Percentiles rank a stretch among this genome's conserved stretches.
Conservation (phyloP, 2,329 filamentous ascomycete genomes). For the Pseudopyricularia cyperi region DNA sequence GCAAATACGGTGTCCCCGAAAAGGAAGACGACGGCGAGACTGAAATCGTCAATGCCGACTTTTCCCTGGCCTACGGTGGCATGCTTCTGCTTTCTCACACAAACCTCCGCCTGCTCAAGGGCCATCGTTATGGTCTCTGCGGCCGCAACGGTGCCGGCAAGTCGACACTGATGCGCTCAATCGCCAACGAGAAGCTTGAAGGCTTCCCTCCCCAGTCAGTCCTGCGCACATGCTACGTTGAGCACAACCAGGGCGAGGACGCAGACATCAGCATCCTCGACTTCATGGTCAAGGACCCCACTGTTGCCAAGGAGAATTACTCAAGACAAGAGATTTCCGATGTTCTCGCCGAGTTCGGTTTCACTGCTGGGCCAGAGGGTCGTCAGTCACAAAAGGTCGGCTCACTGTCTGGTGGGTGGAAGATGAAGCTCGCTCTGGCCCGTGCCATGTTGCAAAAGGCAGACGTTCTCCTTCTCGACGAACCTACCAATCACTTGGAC, state of each 20-base stretch:
- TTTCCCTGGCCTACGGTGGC: conserved; percentile 93
- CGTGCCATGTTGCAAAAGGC: conserved; percentile 93
- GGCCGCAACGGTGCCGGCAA: conserved; percentile 96
- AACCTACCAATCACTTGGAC: conserved; percentile 97
- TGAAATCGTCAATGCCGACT: conserved; percentile 95
- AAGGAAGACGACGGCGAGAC: conserved; percentile 85
- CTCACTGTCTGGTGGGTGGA: conserved; percentile 95
- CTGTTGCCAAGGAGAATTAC: conserved; percentile 63
- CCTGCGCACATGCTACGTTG: conserved; percentile 91
- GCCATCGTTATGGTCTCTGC: conserved; percentile 92
- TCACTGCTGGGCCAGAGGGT: conserved; percentile 79
- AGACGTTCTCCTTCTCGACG: conserved; percentile 92
- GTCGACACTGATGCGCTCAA: conserved; percentile 97
- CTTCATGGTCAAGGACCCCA: conserved; percentile 81
- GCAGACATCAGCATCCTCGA: conserved; percentile 92
- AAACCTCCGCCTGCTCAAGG: conserved; percentile 86
- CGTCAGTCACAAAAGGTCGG: conserved; percentile 83
- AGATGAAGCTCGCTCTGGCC: conserved; percentile 97
- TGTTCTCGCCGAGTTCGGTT: conserved; percentile 85
- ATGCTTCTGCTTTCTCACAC: conserved; percentile 96
- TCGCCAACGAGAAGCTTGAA: conserved; percentile 89
- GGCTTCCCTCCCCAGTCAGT: conserved; percentile 90
- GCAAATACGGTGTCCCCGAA: conserved; percentile 71
- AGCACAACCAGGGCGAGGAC: conserved; percentile 98
- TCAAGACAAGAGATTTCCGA: conserved; percentile 58